phyloP scores from a whole-genome alignment of 768 basidiomycete genomes.

The Lentinula raphanica region DNA sequence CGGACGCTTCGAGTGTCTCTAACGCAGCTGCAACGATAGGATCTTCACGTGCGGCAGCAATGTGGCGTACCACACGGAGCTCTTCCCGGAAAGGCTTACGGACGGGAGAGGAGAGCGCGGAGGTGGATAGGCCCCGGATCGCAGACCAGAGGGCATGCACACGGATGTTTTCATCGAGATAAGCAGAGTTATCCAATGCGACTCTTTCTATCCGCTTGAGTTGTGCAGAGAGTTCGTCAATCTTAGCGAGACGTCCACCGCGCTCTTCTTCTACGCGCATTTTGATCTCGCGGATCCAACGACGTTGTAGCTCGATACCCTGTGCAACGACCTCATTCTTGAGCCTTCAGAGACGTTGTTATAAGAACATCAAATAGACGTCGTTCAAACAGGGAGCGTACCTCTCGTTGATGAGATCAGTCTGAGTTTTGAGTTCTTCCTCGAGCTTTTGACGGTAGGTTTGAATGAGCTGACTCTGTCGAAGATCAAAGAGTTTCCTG shows the following conservation, averaged over 20 bases:
- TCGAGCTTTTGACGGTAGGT: conserved; percentile 85
- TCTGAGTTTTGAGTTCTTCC: conserved; percentile 79
- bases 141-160: conserved; percentile 92
- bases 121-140: conserved; percentile 69
- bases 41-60: conserved; percentile 68
- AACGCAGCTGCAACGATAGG: conserved; percentile 60
- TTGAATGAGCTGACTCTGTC: conserved; percentile 64
- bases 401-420: conserved; percentile 93
- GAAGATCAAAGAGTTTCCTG: conserved; percentile 73
- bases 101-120: conserved; percentile 57
- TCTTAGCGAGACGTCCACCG: conserved; percentile 88
- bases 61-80: conserved; percentile 74
- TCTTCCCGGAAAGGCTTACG: conserved; percentile 88
- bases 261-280: conserved; percentile 94
- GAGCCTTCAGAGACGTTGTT: conserved; percentile 48
- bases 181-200: conserved; percentile 83
- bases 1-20: conserved; percentile 62
- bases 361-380: not conserved
- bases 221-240: conserved; percentile 87
- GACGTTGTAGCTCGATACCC: conserved; percentile 93
- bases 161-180: conserved; percentile 91
- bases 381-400: conserved; percentile 27
- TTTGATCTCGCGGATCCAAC: conserved; percentile 96
- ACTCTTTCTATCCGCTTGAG: conserved; percentile 89
- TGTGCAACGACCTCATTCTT: conserved; percentile 94